These are phyloP conservation scores for Hortiboletus flavorubellus DNA, from an alignment of 768 basidiomycete genomes.

Conservation along the genomic window DNA sequence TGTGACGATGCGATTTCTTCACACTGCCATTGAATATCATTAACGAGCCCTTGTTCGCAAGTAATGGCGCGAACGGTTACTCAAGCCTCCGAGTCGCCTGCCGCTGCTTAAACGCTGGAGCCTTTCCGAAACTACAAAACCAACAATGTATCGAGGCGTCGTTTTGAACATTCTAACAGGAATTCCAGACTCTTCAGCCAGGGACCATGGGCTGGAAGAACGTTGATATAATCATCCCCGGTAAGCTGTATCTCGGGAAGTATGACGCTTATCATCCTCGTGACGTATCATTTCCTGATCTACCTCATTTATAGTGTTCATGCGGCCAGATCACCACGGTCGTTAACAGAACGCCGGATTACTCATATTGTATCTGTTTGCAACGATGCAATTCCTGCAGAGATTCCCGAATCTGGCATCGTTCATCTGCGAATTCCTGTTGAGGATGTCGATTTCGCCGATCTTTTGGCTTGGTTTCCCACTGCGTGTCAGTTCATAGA, in stretches of 20 bases:
- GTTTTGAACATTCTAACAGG: constrained; percentile 25
- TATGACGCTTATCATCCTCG: constrained; percentile 38
- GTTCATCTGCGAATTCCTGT: constrained; percentile 68
- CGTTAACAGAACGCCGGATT: constrained; percentile 69
- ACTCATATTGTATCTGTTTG: constrained; percentile 82
- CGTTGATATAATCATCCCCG: constrained; percentile 62
- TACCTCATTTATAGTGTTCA: constrained; percentile 48
- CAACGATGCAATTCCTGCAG: constrained; percentile 65
- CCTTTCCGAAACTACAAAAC: constrained; percentile 32
- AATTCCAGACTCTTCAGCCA: constrained; percentile 26
- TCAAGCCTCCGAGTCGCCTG: constrained; percentile 29
- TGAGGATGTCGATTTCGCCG: constrained; percentile 67
- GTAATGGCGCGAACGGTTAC: constrained; percentile 30
- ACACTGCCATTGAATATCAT: constrained; percentile 30
- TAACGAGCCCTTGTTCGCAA: constrained; percentile 20
- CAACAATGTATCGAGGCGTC: constrained; percentile 25
- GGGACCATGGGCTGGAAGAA: constrained; percentile 53
- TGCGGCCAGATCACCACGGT: constrained; percentile 68
- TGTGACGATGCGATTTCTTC: constrained; percentile 31
- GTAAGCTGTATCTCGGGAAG: constrained; percentile 72
- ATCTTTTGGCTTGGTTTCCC: constrained; percentile 66
- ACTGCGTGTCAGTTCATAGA: constrained; percentile 64
- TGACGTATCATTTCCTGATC: constrained; percentile 43
- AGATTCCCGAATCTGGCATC: constrained; percentile 65
- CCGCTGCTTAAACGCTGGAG: constrained; percentile 18